Percentiles rank a stretch among this genome's conserved stretches.
Evolutionary conservation across 345 rosid species (phyloP).

Genomic region (Gossypium arboreum): DNA sequence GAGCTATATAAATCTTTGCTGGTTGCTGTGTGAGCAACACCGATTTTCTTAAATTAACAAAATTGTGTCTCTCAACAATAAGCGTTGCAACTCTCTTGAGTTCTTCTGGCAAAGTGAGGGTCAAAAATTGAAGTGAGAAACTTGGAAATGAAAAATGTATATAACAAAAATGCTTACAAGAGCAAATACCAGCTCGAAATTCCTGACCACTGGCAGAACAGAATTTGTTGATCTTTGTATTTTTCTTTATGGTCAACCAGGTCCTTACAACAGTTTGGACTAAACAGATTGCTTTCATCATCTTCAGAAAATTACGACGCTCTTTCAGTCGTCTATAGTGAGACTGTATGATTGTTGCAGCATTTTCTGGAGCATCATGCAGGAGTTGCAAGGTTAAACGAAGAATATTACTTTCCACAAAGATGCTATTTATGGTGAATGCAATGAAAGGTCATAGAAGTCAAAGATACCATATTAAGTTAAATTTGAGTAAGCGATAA

Average conservation of each 20-base stretch:
- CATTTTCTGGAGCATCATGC: slow-evolving; percentile 40
- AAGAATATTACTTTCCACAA: neutral
- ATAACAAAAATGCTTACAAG: slow-evolving; percentile 4
- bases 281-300: slow-evolving; percentile 34
- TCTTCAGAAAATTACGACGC: slow-evolving; percentile 46
- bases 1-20: slow-evolving; percentile 46
- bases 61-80: slow-evolving; percentile 48
- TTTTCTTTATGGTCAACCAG: slow-evolving; percentile 56
- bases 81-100: slow-evolving; percentile 32
- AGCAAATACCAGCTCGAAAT: slow-evolving; percentile 32
- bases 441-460: neutral
- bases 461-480: neutral
- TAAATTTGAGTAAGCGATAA: neutral
- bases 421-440: neutral
- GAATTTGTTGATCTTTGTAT: slow-evolving; percentile 18
- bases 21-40: slow-evolving; percentile 54
- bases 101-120: slow-evolving; percentile 19
- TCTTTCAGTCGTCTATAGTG: slow-evolving; percentile 43
- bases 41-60: slow-evolving; percentile 42
- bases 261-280: slow-evolving; percentile 53
- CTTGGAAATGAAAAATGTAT: neutral
- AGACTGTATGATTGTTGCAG: slow-evolving; percentile 66
- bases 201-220: slow-evolving; percentile 23
- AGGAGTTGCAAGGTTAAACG: slow-evolving; percentile 14
- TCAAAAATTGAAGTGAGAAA: neutral